Conservation (phyloP, 768 basidiomycete species). For the Sporobolomyces pararoseus region DNA sequence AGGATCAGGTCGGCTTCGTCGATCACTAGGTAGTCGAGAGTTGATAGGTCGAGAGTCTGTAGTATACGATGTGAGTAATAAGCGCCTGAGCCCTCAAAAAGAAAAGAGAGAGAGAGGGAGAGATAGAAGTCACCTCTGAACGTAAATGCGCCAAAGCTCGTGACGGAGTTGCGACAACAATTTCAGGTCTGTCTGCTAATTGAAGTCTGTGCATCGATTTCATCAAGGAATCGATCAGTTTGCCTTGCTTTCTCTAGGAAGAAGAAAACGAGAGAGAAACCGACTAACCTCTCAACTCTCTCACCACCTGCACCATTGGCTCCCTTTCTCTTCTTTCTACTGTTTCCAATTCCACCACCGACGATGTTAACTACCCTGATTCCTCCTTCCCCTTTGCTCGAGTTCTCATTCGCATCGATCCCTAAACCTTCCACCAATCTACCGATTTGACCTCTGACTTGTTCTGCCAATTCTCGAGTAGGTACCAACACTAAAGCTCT, state of each 20-base stretch:
- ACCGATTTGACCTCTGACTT: conserved; percentile 69
- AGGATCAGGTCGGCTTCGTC: conserved; percentile 97
- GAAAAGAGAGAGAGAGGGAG: neutral
- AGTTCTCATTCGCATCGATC: conserved; percentile 56
- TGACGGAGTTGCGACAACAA: conserved; percentile 74
- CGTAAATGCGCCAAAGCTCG: conserved; percentile 65
- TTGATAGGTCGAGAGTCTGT: conserved; percentile 63
- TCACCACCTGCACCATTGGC: conserved; percentile 35
- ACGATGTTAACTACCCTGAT: conserved; percentile 72
- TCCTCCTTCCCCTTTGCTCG: too few relatives aligned
- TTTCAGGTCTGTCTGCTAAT: conserved; percentile 69
- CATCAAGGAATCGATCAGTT: neutral
- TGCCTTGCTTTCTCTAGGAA: too few relatives aligned
- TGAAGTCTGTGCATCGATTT: conserved; percentile 53
- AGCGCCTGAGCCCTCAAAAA: neutral
- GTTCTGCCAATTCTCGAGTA: conserved; percentile 86
- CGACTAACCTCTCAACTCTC: conserved; percentile 48
- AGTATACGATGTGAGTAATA: neutral
- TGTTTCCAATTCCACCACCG: conserved; percentile 47
- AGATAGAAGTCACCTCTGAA: conserved; percentile 56
- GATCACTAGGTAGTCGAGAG: conserved; percentile 81
- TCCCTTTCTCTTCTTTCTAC: conserved; percentile 38
- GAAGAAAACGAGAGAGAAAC: too few relatives aligned
- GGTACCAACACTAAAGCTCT: conserved; percentile 62
- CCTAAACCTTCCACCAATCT: conserved; percentile 65